A percentile compares a stretch with the other conserved stretches of the same genome.
phyloP scores from a whole-genome alignment of 179 eudicot species.

The Carnegiea gigantea region DNA sequence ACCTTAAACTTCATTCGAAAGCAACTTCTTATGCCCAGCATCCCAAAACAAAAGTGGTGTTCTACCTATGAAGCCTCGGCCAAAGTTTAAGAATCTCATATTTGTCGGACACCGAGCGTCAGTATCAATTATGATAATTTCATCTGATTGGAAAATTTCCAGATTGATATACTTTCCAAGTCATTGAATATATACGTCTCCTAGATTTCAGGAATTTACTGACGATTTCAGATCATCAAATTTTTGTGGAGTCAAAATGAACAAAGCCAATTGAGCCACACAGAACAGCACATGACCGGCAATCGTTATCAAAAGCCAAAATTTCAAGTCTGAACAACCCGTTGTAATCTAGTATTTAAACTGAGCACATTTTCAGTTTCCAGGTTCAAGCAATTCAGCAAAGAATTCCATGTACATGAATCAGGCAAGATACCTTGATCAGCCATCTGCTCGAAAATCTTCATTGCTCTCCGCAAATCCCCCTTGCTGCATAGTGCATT shows the following conservation, averaged over 20 bases:
- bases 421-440: constrained; percentile 52
- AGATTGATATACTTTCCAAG: not conserved
- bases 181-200: not conserved
- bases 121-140: not conserved
- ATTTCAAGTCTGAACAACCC: constrained; percentile 28
- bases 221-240: too few species aligned
- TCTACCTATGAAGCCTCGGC: not conserved
- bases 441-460: constrained; percentile 55
- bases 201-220: too few species aligned
- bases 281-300: not conserved
- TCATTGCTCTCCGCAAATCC: constrained; percentile 45
- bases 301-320: not conserved
- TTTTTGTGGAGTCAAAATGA: not conserved
- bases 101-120: not conserved
- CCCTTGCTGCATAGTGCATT: constrained; percentile 48
- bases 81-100: not conserved
- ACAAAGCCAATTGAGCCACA: not conserved
- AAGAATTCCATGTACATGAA: constrained; percentile 48
- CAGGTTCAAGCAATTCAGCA: constrained; percentile 40
- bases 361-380: constrained; percentile 20
- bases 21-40: not conserved
- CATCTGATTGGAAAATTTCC: not conserved
- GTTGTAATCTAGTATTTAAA: constrained; percentile 23
- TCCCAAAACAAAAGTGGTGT: not conserved
- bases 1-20: too few species aligned